Base-by-base conservation (phyloP, 2,329 filamentous ascomycete genomes). In the Eutypella sp. region DNA sequence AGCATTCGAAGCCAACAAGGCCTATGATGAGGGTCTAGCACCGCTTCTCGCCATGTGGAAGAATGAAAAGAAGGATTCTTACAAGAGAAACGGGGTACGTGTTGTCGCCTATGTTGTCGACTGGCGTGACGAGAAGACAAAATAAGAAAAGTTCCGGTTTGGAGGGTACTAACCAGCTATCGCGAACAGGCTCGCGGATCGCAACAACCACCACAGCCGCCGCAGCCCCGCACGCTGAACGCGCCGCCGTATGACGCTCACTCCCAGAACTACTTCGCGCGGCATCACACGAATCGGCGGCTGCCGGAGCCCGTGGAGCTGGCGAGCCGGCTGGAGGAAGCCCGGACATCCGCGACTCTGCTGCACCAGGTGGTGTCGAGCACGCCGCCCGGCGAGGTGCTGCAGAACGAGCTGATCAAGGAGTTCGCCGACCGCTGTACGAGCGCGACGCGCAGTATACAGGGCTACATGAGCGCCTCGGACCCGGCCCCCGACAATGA, bases 341-440 rank as follows among this genome's bases (percentile, higher is more conserved):
- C 92, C 8, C 81, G 81, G 51, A 96, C 89, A 2, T 95, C 90
- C 3, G 91, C 92, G 6, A 92, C 91, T 64, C 81, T 99, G 5
- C 80, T 99, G n/a, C 79, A 89, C 43, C 92, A 99, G 67, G 84
- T 96, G 6, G 83, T 96, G 16, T 87, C 92, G 66, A 91, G 87
- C 47, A 96, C 91, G 0, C 82, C 89, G 0, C 75, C 85, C 0
- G 70, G 76, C 13, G 90, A 96, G 61, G 72, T 96, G 20, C 75
- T 90, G 18, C 67, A 75, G 44, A 92, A 95, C 60, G 92, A 96
- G n/a, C 76, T 99, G 43, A 84, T 96, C 63, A 87, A 85, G 62
- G 93, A 99, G 69, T 97, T 99, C 63, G 82, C 85, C 40, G 85
- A 93, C 56, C 84, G 93, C 20, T 97, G 92, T 62, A 82, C 85